Percentiles rank a stretch among this genome's conserved stretches.
Evolutionary conservation across 345 rosid species (phyloP).

Genomic region (Populus ilicifolia): DNA sequence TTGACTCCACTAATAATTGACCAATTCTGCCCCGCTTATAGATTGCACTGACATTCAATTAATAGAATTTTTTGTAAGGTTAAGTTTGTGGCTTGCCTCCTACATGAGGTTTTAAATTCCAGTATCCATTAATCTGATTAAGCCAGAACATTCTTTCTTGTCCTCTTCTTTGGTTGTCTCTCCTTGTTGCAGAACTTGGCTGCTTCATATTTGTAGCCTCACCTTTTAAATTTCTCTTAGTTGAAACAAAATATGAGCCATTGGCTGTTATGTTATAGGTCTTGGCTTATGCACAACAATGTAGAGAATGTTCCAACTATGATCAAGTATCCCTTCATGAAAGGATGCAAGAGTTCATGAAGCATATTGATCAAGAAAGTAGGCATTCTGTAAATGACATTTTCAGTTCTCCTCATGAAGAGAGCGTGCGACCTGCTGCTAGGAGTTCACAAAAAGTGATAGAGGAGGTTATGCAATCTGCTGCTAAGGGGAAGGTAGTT

Average conservation of each 20-base stretch:
- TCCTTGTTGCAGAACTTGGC: too few relatives aligned
- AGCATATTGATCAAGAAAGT: conserved; percentile 58
- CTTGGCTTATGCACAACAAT: conserved; percentile 74
- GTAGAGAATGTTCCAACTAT: conserved; percentile 74
- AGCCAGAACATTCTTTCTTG: too few relatives aligned
- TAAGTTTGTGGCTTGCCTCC: background rate
- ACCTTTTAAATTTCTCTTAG: background rate
- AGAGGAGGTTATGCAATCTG: conserved; percentile 76
- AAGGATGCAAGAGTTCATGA: conserved; percentile 67
- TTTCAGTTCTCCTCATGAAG: conserved; percentile 38
- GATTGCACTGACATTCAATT: background rate
- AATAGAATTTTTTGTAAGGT: background rate
- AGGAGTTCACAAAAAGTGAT: conserved; percentile 67
- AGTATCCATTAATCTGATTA: background rate
- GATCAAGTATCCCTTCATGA: conserved; percentile 70
- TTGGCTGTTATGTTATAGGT: conserved; percentile 34
- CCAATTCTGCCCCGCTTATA: background rate
- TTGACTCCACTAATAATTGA: background rate
- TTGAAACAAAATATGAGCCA: background rate
- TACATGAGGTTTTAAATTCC: background rate
- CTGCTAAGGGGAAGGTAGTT: conserved; percentile 62
- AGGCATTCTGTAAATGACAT: conserved; percentile 30
- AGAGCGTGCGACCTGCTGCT: conserved; percentile 34
- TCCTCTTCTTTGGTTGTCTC: too few relatives aligned
- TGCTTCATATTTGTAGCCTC: background rate